Percentiles rank a stretch among this genome's conserved stretches.
These are phyloP conservation scores for Backusella parvicylindrica DNA, from an alignment of 192 early-diverging fungal species.

Conservation along the genomic window DNA sequence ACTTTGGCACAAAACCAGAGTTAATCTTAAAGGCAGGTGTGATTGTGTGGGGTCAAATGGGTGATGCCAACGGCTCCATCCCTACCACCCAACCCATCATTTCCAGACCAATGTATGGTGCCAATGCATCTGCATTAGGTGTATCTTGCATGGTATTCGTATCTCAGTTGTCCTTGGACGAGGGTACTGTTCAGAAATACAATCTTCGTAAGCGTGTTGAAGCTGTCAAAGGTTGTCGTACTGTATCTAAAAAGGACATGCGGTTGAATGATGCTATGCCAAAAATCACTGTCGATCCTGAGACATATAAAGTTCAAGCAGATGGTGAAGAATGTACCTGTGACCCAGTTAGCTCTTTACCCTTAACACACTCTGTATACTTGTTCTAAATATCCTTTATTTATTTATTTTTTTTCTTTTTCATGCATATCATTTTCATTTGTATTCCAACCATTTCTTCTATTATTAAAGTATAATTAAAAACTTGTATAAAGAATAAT, in stretches of 20 bases:
- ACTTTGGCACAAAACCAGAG: constrained; percentile 88
- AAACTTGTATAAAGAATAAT: background rate
- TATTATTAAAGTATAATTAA: background rate
- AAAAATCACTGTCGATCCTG: constrained; percentile 82
- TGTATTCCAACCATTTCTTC: background rate
- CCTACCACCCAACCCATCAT: constrained; percentile 91
- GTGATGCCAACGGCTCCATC: constrained; percentile 94
- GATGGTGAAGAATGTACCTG: constrained; percentile 69
- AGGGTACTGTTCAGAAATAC: constrained; percentile 55
- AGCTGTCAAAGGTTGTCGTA: constrained; percentile 73
- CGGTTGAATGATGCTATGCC: constrained; percentile 81
- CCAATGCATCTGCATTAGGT: constrained; percentile 55
- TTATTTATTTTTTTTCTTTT: background rate
- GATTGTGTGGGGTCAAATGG: constrained; percentile 82
- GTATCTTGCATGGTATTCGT: constrained; percentile 78
- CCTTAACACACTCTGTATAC: constrained; percentile 67
- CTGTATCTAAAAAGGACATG: constrained; percentile 81
- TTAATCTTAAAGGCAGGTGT: constrained; percentile 89
- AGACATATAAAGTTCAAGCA: constrained; percentile 84
- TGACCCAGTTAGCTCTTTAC: constrained; percentile 67
- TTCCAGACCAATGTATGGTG: constrained; percentile 83
- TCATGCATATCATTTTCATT: background rate
- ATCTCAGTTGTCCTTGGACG: constrained; percentile 66
- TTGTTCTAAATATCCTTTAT: constrained; percentile 42
- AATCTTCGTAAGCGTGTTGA: constrained; percentile 63